These are phyloP conservation scores for Ophiostoma angusticollis DNA, from an alignment of 2,329 filamentous ascomycete species.

Conservation along the genomic window DNA sequence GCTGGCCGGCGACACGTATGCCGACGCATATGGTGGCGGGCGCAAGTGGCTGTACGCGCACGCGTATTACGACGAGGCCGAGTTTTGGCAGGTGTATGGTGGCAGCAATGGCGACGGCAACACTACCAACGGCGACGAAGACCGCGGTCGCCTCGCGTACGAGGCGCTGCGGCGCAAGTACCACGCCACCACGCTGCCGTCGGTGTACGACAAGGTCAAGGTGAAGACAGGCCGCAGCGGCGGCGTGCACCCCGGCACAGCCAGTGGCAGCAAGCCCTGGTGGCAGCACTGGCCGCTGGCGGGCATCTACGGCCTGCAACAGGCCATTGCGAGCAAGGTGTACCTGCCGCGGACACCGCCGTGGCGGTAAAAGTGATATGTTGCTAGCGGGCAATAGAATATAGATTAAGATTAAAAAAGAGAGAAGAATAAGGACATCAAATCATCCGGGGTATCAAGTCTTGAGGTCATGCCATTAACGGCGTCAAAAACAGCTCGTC, in stretches of 20 bases:
- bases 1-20: constrained; percentile 42
- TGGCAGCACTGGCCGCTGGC: constrained; percentile 40
- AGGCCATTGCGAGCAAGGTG: constrained; percentile 44
- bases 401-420: background rate
- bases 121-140: no score
- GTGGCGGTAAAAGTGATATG: constrained; percentile 6
- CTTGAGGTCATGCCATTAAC: background rate
- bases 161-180: constrained; percentile 50
- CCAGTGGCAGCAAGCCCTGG: no score
- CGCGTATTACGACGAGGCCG: constrained; percentile 63
- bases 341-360: constrained; percentile 31
- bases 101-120: no score
- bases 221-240: constrained; percentile 3
- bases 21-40: constrained; percentile 60
- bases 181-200: constrained; percentile 47
- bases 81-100: constrained; percentile 61
- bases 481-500: no score
- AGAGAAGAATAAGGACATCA: no score
- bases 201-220: constrained; percentile 58
- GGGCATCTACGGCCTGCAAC: constrained; percentile 46
- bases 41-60: constrained; percentile 88
- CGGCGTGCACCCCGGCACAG: background rate
- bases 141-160: constrained; percentile 39
- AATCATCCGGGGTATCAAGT: background rate
- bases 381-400: no score